Base-by-base conservation (phyloP, 106 monocot genomes). In the Agapanthus africanus region DNA sequence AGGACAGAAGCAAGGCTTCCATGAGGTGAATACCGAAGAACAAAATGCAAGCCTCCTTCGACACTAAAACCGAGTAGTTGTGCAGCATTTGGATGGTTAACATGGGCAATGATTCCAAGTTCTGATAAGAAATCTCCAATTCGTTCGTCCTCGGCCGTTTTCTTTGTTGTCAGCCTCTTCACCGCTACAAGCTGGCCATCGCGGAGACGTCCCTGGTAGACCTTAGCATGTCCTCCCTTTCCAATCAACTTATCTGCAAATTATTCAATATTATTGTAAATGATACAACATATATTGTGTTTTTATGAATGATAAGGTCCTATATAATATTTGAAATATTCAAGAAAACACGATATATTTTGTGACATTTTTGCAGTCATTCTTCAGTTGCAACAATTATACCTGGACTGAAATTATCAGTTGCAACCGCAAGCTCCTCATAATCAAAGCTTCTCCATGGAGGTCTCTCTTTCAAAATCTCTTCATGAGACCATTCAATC, bases 211-310 rank as follows among this genome's bases (percentile, higher is more conserved):
- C 97, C 97, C 54, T 79, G 82, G 67, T 92, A 99, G 9, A 99
- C 97, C 68, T 90, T 82, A 18, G 97, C 97, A 76, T 99, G 92
- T 7, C 97, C 97, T 54, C 97, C 97, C 41, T 90, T 93, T n/a
- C 97, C 97, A 40, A 99, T 84, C 69, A 92, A 59, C n/a, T 74
- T 87, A 44, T 85, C 97, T 99, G 74, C 51, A 51, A 72, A 26
- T 32, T 57, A 11, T 37, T 4, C 66, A 38, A n/a, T 11, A 28
- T 8, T 15, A 7, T 27, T 30, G 13, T 64, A 22, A 39, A 23
- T 25, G 22, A 39, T 40, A n/a, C 40, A 25, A 36, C 22, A 66
- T 41, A 66, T 31, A 26, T 22, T 37, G 13, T 5, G 11, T 46
- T 44, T 1, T n/a, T n/a, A n/a, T n/a, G n/a, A n/a, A n/a, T n/a